Evolutionary conservation across 371 early-diverging fungal species (phyloP).

Genomic region (Capniomyces stellatus): DNA sequence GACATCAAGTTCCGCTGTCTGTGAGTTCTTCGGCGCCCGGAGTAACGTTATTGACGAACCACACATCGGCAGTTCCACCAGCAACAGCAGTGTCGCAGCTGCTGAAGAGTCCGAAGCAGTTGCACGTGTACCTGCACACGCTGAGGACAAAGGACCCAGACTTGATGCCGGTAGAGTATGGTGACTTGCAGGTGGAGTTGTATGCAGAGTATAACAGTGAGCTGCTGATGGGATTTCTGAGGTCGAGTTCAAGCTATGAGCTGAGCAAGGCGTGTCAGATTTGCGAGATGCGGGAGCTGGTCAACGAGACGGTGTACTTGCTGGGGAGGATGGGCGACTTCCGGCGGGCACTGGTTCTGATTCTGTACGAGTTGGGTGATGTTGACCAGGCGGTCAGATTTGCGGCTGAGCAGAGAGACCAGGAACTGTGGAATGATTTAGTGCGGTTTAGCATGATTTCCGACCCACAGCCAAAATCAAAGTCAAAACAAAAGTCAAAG

Average conservation of each 20-base stretch:
- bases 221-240: slow-evolving; percentile 62
- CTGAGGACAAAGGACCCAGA: slow-evolving; percentile 54
- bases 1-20: slow-evolving; percentile 11
- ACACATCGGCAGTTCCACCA: slow-evolving; percentile 65
- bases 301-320: slow-evolving; percentile 88
- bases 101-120: slow-evolving; percentile 27
- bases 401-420: slow-evolving; percentile 90
- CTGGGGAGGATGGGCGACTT: slow-evolving; percentile 94
- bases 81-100: slow-evolving; percentile 48
- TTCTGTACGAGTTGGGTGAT: slow-evolving; percentile 73
- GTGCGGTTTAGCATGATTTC: slow-evolving; percentile 24
- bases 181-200: slow-evolving; percentile 71
- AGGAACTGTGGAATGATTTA: slow-evolving; percentile 86
- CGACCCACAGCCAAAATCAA: slow-evolving; percentile 72
- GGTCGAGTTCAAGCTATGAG: slow-evolving; percentile 54
- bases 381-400: slow-evolving; percentile 93
- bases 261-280: slow-evolving; percentile 65
- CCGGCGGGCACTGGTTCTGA: slow-evolving; percentile 73
- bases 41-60: slow-evolving; percentile 59
- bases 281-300: slow-evolving; percentile 66
- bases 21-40: slow-evolving; percentile 2
- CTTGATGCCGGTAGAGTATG: slow-evolving; percentile 51
- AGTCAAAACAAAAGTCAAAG: not conserved
- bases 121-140: slow-evolving; percentile 80
- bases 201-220: slow-evolving; percentile 77